Conservation (phyloP, 2,329 filamentous ascomycete species). For the Aspergillus ustus region DNA sequence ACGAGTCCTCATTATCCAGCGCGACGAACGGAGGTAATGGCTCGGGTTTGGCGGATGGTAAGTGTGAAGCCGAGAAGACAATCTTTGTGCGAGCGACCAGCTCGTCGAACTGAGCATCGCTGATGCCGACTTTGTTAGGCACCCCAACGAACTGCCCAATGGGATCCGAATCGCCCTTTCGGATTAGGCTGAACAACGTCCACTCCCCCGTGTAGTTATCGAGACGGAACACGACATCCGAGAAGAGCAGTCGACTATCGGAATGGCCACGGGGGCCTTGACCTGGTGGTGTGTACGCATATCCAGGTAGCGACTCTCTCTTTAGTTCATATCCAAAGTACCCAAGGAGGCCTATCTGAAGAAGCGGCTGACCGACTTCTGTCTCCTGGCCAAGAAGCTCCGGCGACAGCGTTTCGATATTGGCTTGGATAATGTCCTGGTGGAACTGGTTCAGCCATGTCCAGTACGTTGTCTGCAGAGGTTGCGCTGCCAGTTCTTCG, state of each 20-base stretch:
- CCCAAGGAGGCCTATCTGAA: neutral
- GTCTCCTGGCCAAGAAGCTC: neutral
- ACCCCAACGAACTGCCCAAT: neutral
- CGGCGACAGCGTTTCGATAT: neutral
- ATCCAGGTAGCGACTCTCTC: constrained; percentile 1
- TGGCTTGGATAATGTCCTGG: constrained; percentile 1
- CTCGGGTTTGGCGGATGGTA: neutral
- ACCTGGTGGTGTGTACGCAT: neutral
- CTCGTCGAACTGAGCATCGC: neutral
- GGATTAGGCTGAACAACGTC: constrained; percentile 1
- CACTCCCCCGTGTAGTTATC: constrained; percentile 6
- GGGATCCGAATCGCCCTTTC: neutral
- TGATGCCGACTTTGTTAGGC: neutral
- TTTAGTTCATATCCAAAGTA: constrained; percentile 6
- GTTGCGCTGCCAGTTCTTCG: neutral
- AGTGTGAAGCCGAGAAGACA: neutral
- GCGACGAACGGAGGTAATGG: neutral
- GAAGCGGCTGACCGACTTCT: constrained; percentile 1
- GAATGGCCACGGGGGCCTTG: neutral
- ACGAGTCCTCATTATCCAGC: neutral
- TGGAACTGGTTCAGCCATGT: constrained; percentile 5
- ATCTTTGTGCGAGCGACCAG: neutral
- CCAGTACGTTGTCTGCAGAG: neutral
- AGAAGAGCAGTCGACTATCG: constrained; percentile 1
- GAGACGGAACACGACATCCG: neutral